A percentile compares a stretch with the other conserved stretches of the same genome.
These are phyloP conservation scores for Camelina neglecta DNA, from an alignment of 345 rosid genomes.

Conservation along the genomic window DNA sequence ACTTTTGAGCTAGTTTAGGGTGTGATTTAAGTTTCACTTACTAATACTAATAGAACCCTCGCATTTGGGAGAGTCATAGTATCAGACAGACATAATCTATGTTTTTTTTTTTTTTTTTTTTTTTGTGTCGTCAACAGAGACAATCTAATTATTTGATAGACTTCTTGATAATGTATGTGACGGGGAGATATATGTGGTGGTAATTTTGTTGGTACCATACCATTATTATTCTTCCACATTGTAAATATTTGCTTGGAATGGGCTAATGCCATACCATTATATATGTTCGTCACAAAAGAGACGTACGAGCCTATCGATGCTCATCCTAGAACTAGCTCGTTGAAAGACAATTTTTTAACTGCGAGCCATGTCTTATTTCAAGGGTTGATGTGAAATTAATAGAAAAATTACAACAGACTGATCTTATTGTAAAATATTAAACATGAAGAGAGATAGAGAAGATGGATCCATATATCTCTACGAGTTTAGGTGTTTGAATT, in stretches of 20 bases:
- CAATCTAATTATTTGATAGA: neutral
- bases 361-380: conserved; percentile 3
- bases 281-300: neutral
- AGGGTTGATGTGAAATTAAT: conserved; percentile 3
- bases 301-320: neutral
- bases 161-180: neutral
- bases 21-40: neutral
- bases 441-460: neutral
- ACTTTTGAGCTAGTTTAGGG: no score
- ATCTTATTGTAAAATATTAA: conserved; percentile 10
- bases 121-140: neutral
- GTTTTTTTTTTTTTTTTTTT: no score
- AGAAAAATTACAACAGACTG: conserved; percentile 7
- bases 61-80: neutral
- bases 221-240: neutral
- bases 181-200: neutral
- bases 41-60: neutral
- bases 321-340: neutral
- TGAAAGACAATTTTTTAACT: neutral
- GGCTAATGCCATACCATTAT: no score
- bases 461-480: conserved; percentile 9
- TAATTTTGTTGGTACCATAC: neutral
- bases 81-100: neutral
- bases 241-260: neutral
- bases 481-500: conserved; percentile 16